A percentile compares a stretch with the other conserved stretches of the same genome.
phyloP scores from a whole-genome alignment of 352 stramenopile species.

The Stramenopiles sp. region DNA sequence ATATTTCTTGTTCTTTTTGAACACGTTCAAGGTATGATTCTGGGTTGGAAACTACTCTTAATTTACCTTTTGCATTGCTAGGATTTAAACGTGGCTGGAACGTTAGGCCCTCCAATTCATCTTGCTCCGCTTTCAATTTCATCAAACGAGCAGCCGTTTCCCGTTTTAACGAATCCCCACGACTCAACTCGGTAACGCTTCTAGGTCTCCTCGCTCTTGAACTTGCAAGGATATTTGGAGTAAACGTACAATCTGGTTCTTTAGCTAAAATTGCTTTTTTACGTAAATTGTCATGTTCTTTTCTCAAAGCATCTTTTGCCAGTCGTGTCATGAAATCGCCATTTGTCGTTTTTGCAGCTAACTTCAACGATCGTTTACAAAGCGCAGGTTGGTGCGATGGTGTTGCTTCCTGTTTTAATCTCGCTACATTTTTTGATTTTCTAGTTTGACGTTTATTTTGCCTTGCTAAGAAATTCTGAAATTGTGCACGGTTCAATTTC shows the following conservation, averaged over 20 bases:
- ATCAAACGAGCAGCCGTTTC: constrained; percentile 49
- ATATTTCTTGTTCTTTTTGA: constrained; percentile 43
- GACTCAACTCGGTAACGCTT: constrained; percentile 49
- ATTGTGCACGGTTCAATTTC: constrained; percentile 15
- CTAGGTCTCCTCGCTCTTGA: constrained; percentile 37
- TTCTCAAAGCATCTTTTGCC: constrained; percentile 42
- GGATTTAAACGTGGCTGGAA: constrained; percentile 45
- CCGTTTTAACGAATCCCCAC: constrained; percentile 40
- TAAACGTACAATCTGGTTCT: constrained; percentile 56
- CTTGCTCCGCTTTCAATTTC: constrained; percentile 47
- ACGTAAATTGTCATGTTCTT: constrained; percentile 48
- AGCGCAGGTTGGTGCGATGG: constrained; percentile 32
- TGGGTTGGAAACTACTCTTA: constrained; percentile 48
- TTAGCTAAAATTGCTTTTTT: constrained; percentile 36
- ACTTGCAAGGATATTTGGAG: constrained; percentile 43
- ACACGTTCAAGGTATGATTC: constrained; percentile 53
- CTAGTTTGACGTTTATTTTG: constrained; percentile 46
- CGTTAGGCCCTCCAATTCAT: constrained; percentile 49
- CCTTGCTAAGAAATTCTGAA: constrained; percentile 42
- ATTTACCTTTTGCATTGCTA: constrained; percentile 35
- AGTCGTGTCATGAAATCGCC: constrained; percentile 52
- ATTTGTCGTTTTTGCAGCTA: constrained; percentile 51
- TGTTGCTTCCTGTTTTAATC: constrained; percentile 20
- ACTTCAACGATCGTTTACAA: constrained; percentile 47
- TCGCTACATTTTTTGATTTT: constrained; percentile 35